Percentiles rank a stretch among this genome's conserved stretches.
Conservation (phyloP, 805 yeast genomes). For the Kurtzmaniella cleridarum region DNA sequence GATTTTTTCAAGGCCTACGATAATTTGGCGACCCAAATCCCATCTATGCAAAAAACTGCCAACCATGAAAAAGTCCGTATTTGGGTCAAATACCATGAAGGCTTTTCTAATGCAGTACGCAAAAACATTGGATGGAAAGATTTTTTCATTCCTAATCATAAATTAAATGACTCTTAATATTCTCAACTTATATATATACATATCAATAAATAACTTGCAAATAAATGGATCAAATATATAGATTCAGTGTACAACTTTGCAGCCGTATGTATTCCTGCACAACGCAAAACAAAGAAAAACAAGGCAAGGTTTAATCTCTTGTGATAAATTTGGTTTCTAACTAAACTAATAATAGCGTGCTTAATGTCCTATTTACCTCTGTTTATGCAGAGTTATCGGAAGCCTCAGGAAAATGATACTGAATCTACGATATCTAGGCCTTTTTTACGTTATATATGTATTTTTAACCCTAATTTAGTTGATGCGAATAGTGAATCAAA, state of each 20-base stretch:
- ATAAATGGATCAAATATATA: too few species aligned
- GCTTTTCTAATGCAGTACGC: constrained; percentile 86
- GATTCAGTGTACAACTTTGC: too few species aligned
- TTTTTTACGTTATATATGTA: constrained; percentile 13
- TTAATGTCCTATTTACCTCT: constrained; percentile 4
- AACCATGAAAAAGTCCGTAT: constrained; percentile 36
- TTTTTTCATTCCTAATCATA: constrained; percentile 39
- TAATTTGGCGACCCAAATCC: constrained; percentile 23
- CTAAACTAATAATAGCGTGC: too few species aligned
- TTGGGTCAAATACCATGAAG: constrained; percentile 92
- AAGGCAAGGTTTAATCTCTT: too few species aligned
- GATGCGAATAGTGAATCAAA: constrained; percentile 20
- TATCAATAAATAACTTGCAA: too few species aligned
- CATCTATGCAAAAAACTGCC: constrained; percentile 17
- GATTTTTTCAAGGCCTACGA: constrained; percentile 38
- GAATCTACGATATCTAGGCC: background rate
- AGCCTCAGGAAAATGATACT: background rate
- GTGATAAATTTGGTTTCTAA: too few species aligned
- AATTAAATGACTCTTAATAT: background rate
- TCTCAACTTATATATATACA: too few species aligned
- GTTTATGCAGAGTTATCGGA: constrained; percentile 2
- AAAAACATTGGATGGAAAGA: constrained; percentile 76
- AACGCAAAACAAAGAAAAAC: too few species aligned
- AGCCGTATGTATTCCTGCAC: too few species aligned
- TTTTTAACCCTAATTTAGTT: constrained; percentile 28